Evolutionary conservation across 352 stramenopile species (phyloP), one percentile per base, ranked within the genome.

Genomic region (Phytophthora litchii): DNA sequence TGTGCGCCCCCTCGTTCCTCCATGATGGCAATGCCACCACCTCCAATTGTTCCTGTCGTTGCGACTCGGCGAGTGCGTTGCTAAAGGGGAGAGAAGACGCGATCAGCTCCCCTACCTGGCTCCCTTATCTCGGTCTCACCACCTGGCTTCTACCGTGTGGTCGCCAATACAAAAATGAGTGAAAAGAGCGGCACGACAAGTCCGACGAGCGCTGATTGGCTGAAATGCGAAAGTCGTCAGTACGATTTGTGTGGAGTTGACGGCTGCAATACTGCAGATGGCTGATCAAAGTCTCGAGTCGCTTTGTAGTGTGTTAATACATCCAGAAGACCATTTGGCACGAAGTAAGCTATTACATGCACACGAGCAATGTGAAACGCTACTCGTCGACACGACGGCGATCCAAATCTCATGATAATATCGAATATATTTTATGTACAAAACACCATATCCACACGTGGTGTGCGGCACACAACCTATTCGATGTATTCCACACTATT

Each of bases 1-100:
- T n/a, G n/a, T n/a, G n/a, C 74, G 23, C 60, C 66, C 7, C 62
- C 67, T 51, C 77, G 72, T 51, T 83, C 70, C 52, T 78, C 74
- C 76, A 83, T 86, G 63, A 79, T 60, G 43, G 68, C 50, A 49
- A 74, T 70, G 3, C 57, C 49, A 41, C 50, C 56, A 14, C 44
- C 51, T 53, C 52, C 58, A 37, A 25, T 71, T 35, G 32, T 59
- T 55, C 35, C 34, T 46, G 54, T 57, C 40, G 47, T 60, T 27
- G 45, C 27, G 42, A 36, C 44, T 56, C 23, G 34, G 29, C 40
- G 37, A 49, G 42, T 54, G 38, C 23, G 23, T 27, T 3, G 23
- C 3, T 27, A n/a, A 41, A 20, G 25, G 46, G 40, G 29, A 63
- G 52, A 55, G 51, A 49, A 37, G 37, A 34, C 12, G 31, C 45